These are phyloP conservation scores for Alternaria consortialis DNA, from an alignment of 2,329 filamentous ascomycete species.

Conservation along the genomic window DNA sequence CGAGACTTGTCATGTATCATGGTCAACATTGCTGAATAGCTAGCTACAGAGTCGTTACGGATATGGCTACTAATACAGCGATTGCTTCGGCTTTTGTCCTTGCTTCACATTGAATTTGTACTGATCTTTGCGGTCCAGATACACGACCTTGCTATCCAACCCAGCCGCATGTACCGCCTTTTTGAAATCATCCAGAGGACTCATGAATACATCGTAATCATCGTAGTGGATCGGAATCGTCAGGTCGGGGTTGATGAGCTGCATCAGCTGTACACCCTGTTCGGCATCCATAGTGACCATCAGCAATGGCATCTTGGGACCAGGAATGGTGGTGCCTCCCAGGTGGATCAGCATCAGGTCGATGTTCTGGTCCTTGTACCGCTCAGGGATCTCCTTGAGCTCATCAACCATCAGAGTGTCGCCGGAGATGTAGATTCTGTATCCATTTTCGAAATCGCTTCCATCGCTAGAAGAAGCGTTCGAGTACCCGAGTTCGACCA, in stretches of 20 bases:
- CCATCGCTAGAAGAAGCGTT: constrained; percentile 19
- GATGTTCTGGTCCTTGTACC: constrained; percentile 63
- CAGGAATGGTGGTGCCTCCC: constrained; percentile 71
- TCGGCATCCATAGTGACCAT: constrained; percentile 76
- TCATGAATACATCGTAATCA: constrained; percentile 67
- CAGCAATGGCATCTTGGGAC: constrained; percentile 65
- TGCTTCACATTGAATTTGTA: constrained; percentile 63
- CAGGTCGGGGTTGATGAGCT: constrained; percentile 66
- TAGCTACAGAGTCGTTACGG: background rate
- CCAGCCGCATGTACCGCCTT: constrained; percentile 63
- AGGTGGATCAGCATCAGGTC: constrained; percentile 74
- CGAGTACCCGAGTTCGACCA: constrained; percentile 67
- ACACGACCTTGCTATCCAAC: constrained; percentile 64
- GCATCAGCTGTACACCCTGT: constrained; percentile 68
- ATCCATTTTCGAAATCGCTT: constrained; percentile 57
- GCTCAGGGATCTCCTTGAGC: constrained; percentile 66
- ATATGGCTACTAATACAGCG: constrained; percentile 14
- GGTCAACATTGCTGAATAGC: constrained; percentile 7
- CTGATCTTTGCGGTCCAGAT: constrained; percentile 67
- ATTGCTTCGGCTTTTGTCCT: constrained; percentile 14
- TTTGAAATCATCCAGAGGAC: constrained; percentile 68
- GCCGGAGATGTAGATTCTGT: constrained; percentile 71
- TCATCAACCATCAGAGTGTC: constrained; percentile 72
- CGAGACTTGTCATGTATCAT: constrained; percentile 2
- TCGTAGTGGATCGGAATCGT: constrained; percentile 62